Base-by-base conservation (phyloP, 2,329 filamentous ascomycete species). In the Stagonosporopsis vannaccii region DNA sequence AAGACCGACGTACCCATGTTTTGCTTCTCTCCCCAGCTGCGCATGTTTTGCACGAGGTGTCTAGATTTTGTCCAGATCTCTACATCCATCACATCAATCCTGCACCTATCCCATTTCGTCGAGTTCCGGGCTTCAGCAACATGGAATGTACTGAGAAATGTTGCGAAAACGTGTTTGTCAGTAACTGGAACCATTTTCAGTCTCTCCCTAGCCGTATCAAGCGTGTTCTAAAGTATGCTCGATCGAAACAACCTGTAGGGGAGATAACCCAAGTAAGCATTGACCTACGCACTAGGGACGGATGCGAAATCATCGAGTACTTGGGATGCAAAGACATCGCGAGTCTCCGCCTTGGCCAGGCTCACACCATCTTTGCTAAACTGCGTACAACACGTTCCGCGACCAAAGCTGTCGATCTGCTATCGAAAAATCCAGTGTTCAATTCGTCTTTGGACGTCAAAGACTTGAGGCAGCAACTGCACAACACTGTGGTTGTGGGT, bases 31-130 rank as follows among this genome's bases (percentile, higher is more conserved):
- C 70, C 33, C 69, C 71, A 4, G 62, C 51, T n/a, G 40, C 56
- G 0, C 53, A 67, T 17, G 39, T 61, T 8, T 39, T 73, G 13
- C 69, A 72, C 36, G 49, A 61, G 19, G 57, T 73, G 1, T 71
- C 62, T 1, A 63, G 58, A 6, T 51, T 41, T 3, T 64, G 61
- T 32, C 66, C 70, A 6, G 46, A 59, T 28, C 28, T 73, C 2
- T 56, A 62, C 35, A 51, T 73, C 9, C 68, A 74, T 48, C 68
- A 67, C 20, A 63, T 73, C 48, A 74, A 67, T 37, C 66, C 69
- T 13, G 66, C 67, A 19, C 26, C 60, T 7, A 45, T 73, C 15
- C 71, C 71, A 3, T 69, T 58, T 46, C 60, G 53, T 15, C 52
- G 54, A 11, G 25, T 56, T 13, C 51, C 58, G n/a, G 56, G 62